Evolutionary conservation across 1,284 basidiomycete species (phyloP).

Genomic region (Apiotrichum laibachii): DNA sequence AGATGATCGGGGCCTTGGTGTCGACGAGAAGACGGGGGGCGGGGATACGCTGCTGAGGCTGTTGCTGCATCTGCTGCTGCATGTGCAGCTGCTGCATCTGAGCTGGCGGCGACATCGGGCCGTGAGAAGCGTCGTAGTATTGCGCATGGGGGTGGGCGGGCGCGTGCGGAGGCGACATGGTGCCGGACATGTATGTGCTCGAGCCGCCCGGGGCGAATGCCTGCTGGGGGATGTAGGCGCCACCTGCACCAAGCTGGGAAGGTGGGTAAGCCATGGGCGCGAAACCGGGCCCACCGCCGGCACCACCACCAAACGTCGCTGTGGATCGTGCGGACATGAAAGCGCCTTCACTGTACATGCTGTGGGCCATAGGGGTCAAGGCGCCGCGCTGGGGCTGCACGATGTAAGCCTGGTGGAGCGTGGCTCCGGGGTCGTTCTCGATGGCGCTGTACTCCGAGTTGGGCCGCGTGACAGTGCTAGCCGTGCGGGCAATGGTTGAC

Average conservation of each 20-base stretch:
- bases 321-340: not conserved
- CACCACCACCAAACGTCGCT: not conserved
- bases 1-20: constrained; percentile 13
- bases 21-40: constrained; percentile 20
- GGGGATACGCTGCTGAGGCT: constrained; percentile 10
- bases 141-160: not conserved
- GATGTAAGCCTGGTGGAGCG: not conserved
- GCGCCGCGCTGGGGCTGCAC: not conserved
- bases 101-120: not conserved
- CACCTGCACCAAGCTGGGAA: not conserved
- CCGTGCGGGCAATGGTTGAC: constrained; percentile 32
- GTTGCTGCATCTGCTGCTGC: not conserved
- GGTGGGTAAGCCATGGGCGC: not conserved
- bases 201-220: not conserved
- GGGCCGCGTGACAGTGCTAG: constrained; percentile 26
- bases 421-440: constrained; percentile 20
- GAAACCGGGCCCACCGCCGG: not conserved
- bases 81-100: not conserved
- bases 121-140: not conserved
- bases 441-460: constrained; percentile 24
- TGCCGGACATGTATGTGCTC: not conserved
- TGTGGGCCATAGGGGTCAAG: not conserved
- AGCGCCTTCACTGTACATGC: not conserved
- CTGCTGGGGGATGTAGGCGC: not conserved
- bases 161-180: not conserved